Base-by-base conservation (phyloP, 306 rosid genomes). In the Lithocarpus polystachyus region DNA sequence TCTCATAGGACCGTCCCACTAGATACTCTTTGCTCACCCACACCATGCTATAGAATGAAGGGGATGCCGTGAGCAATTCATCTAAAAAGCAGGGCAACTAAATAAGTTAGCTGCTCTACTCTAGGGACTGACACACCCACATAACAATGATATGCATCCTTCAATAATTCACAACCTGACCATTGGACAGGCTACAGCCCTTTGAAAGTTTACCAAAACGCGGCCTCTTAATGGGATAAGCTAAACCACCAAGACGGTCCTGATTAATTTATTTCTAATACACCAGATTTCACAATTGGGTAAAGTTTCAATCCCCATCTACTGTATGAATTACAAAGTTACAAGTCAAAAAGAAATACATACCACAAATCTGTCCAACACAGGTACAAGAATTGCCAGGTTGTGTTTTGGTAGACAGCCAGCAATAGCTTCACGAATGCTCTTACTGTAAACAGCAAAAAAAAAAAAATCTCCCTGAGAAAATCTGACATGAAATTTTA, bases 291-390 rank as follows among this genome's bases (percentile, higher is more conserved):
- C 69, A 29, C 18, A 5, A 62, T 17, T 57, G 69, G 29, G 20
- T 28, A 24, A 24, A 20, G 23, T 28, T 69, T 75, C 72, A 81
- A 1, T 6, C 28, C 5, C 35, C 24, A 23, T 40, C 24, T 4
- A 37, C 62, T 23, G 62, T 13, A 79, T 13, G 56, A 51, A 43
- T 67, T 65, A 59, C 5, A 40, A 64, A 79, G 65, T 56, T 40
- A 8, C 45, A 40, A 40, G 45, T 40, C 45, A 40, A 60, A 65
- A 70, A 75, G 52, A 76, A 76, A 48, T 68, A 76, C 92, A 70
- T 93, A 96, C 99, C 98, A 93, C 97, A 75, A 96, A 96, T 90
- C 98, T 92, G 72, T 96, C 99, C 89, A 96, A 71, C 65, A 96
- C 99, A 22, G 99, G 99, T 33, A 96, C 99, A 51, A 95, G 96